A percentile compares a stretch with the other conserved stretches of the same genome.
Conservation (phyloP, 768 basidiomycete species). For the Serendipita sp. region DNA sequence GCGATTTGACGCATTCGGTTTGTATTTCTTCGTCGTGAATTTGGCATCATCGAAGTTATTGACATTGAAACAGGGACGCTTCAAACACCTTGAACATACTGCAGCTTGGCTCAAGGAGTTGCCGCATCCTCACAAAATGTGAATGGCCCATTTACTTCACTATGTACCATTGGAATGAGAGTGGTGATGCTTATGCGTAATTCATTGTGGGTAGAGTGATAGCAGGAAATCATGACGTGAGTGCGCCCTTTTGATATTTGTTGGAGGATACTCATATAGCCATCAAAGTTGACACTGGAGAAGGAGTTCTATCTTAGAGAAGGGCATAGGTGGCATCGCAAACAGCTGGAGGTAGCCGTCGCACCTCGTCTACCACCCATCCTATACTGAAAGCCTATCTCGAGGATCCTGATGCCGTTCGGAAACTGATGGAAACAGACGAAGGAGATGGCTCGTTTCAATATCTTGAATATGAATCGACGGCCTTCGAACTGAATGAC, state of each 20-base stretch:
- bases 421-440: constrained; percentile 4
- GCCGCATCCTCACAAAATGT: constrained; percentile 12
- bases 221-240: constrained; percentile 13
- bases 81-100: not conserved
- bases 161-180: no score
- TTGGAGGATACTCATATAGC: no score
- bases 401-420: constrained; percentile 5
- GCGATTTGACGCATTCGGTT: constrained; percentile 12
- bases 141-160: not conserved
- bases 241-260: not conserved
- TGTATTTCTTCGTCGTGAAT: not conserved
- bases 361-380: not conserved
- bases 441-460: not conserved
- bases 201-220: constrained; percentile 8
- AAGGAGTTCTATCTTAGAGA: not conserved
- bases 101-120: constrained; percentile 7
- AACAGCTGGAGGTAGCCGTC: not conserved
- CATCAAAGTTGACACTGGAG: not conserved
- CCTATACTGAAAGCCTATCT: not conserved
- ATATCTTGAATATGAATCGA: constrained; percentile 11
- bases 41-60: no score
- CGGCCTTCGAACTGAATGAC: constrained; percentile 3
- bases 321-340: not conserved
- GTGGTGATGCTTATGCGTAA: not conserved
- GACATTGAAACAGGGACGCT: not conserved